A percentile compares a stretch with the other conserved stretches of the same genome.
phyloP scores from a whole-genome alignment of 768 basidiomycete genomes.

The Boletus eberwhitei region DNA sequence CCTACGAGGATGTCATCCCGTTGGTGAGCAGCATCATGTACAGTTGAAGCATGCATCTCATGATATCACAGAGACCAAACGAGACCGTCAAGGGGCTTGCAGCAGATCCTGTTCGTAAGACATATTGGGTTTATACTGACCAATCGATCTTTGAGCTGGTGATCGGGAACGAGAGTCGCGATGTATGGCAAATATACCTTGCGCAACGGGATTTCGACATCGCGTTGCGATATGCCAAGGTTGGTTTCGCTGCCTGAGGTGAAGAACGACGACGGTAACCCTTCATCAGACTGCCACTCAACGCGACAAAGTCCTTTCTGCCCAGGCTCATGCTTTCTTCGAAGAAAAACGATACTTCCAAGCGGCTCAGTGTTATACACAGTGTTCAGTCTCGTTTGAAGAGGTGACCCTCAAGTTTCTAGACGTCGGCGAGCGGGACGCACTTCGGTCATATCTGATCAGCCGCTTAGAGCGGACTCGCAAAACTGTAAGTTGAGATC shows the following conservation, averaged over 20 bases:
- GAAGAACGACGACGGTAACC: not conserved
- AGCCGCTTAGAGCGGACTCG: slow-evolving; percentile 82
- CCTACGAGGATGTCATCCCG: slow-evolving; percentile 81
- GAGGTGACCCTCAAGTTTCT: slow-evolving; percentile 89
- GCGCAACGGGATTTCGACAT: slow-evolving; percentile 73
- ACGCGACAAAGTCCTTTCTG: slow-evolving; percentile 76
- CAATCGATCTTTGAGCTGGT: slow-evolving; percentile 86
- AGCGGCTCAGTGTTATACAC: slow-evolving; percentile 89
- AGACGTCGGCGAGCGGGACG: slow-evolving; percentile 86
- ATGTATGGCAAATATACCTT: slow-evolving; percentile 92
- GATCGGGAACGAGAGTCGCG: slow-evolving; percentile 83
- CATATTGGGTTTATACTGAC: slow-evolving; percentile 93
- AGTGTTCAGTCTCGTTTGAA: slow-evolving; percentile 85
- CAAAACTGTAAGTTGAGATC: slow-evolving; percentile 59
- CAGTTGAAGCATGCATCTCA: slow-evolving; percentile 6
- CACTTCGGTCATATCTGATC: slow-evolving; percentile 84
- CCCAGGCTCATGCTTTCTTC: slow-evolving; percentile 81
- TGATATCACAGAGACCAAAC: slow-evolving; percentile 56
- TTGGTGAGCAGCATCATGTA: slow-evolving; percentile 48
- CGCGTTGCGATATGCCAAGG: slow-evolving; percentile 82
- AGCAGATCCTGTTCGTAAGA: slow-evolving; percentile 82
- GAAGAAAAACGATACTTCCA: slow-evolving; percentile 79
- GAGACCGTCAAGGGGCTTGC: slow-evolving; percentile 74
- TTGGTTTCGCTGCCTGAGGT: slow-evolving; percentile 28
- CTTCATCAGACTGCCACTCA: slow-evolving; percentile 75